Evolutionary conservation across 2,329 filamentous ascomycete genomes (phyloP).

Genomic region (Hymenoscyphus infarciens): DNA sequence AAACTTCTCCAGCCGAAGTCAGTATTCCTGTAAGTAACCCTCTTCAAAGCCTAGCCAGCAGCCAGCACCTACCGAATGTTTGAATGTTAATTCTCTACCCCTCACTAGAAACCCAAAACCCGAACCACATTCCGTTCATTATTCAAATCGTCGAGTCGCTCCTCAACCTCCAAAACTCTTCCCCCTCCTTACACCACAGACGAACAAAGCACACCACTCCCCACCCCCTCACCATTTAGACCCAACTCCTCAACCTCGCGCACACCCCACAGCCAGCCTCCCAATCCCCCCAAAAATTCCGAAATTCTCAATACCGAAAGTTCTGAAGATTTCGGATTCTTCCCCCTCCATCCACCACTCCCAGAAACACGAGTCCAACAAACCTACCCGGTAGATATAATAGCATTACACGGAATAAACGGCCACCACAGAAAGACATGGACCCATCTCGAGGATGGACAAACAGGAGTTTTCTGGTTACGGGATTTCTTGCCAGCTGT

Average conservation of each 20-base stretch:
- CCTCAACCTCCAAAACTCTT: not conserved
- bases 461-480: slow-evolving; percentile 14
- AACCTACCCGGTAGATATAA: slow-evolving; percentile 10
- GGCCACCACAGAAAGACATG: slow-evolving; percentile 16
- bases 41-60: not conserved
- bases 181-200: not conserved
- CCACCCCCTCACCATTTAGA: not conserved
- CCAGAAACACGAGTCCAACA: not conserved
- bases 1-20: not conserved
- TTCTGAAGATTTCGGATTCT: not conserved
- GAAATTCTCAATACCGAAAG: not conserved
- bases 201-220: not conserved
- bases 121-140: not conserved
- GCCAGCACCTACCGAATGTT: not conserved
- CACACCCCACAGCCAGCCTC: not conserved
- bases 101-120: not conserved
- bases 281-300: not conserved
- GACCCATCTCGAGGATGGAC: slow-evolving; percentile 9
- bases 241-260: not conserved
- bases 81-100: not conserved
- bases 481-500: slow-evolving; percentile 16
- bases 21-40: not conserved
- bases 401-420: slow-evolving; percentile 16
- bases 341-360: slow-evolving; percentile 7
- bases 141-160: not conserved